phyloP scores from a whole-genome alignment of 169 alveolate genomes.

The Eimeria falciformis region DNA sequence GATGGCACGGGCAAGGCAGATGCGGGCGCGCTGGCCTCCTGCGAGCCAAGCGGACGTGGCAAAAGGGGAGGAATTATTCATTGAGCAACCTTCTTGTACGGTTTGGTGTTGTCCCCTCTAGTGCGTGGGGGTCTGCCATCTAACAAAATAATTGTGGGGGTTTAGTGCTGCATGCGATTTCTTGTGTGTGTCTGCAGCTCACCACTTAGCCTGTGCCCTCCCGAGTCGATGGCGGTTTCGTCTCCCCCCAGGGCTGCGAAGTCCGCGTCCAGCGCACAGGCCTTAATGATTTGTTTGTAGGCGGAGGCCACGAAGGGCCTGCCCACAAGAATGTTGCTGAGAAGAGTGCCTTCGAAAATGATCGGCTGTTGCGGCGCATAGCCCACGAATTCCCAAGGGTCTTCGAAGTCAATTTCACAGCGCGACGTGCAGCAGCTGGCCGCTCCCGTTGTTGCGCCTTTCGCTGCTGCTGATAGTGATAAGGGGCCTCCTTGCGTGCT shows the following conservation, averaged over 20 bases:
- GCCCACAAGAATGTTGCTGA: constrained; percentile 55
- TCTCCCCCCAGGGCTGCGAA: constrained; percentile 12
- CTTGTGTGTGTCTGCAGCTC: neutral
- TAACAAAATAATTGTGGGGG: no score
- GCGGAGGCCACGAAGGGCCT: constrained; percentile 41
- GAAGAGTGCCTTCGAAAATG: constrained; percentile 32
- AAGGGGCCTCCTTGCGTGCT: neutral
- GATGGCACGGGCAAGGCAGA: constrained; percentile 52
- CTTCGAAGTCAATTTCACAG: neutral
- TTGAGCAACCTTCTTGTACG: no score
- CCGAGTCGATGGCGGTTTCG: constrained; percentile 35
- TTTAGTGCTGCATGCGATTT: constrained; percentile 13
- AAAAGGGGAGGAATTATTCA: no score
- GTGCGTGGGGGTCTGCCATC: no score
- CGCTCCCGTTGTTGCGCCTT: neutral
- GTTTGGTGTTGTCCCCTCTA: no score
- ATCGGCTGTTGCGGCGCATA: constrained; percentile 57
- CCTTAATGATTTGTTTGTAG: neutral
- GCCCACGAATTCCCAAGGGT: constrained; percentile 26
- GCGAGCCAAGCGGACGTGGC: no score
- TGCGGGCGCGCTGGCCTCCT: constrained; percentile 51
- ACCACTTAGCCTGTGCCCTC: constrained; percentile 69
- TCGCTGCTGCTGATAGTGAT: neutral
- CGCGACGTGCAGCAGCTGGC: neutral
- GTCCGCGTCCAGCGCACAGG: constrained; percentile 61